Base-by-base conservation (phyloP, 345 rosid genomes). In the Nasturtium officinale region DNA sequence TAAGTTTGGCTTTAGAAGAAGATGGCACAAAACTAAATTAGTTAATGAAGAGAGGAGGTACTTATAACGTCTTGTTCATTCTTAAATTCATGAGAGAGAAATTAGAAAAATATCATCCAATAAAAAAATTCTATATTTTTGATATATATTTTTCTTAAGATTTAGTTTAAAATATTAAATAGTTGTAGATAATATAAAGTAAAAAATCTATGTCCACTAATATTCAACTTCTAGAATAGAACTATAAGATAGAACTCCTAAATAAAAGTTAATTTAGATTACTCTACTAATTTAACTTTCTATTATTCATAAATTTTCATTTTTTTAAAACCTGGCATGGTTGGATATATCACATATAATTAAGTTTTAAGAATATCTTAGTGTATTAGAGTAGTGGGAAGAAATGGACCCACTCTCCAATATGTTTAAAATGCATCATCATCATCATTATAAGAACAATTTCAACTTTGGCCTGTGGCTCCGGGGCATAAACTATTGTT, bases 361-460 rank as follows among this genome's bases (percentile, higher is more conserved):
- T 15, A 59, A 61, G 70, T 17, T 76, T 54, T 18, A 18, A 45
- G 54, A 52, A 46, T 52, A 12, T 54, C 10, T 53, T 67, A 68
- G 69, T 68, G 64, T 42, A 28, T 32, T 18, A 73, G 33, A 21
- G 78, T 75, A 61, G 79, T 75, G 79, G 79, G 10, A 26, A 26
- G 68, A 56, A 56, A 47, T 17, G 80, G 80, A 62, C 80, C 80
- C 76, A 70, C 61, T 17, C 48, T 64, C 80, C 76, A 77, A 70
- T 76, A 69, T 46, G 79, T 47, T 69, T 61, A 62, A 62, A 63
- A 67, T 28, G 64, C 20, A 70, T 55, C 69, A 75, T 68, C 69
- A 76, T 76, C 65, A 69, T 76, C 65, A 69, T 61, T 56, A 55
- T 71, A 77, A 70, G 16, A 63, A 77, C n/a, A 67, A 55, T 5